Evolutionary conservation across 495 filamentous ascomycete species (phyloP).

Genomic region (Hypoxylon perforatum): DNA sequence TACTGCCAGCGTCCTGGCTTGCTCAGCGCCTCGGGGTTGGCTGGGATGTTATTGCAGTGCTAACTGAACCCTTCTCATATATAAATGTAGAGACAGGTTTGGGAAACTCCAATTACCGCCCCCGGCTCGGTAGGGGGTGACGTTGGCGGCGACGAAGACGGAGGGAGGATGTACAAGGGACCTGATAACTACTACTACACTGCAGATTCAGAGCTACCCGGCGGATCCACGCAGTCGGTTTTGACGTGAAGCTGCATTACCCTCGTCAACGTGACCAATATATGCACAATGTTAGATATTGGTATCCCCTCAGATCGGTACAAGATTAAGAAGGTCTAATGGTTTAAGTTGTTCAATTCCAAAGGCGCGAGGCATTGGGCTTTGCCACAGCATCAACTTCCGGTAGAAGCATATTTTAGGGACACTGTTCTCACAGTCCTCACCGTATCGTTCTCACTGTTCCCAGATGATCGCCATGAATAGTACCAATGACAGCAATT

Average conservation of each 20-base stretch:
- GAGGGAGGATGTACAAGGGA: conserved; percentile 2
- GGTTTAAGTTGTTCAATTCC: not conserved
- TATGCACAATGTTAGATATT: conserved; percentile 15
- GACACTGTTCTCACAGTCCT: too few relatives aligned
- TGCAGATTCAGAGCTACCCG: conserved; percentile 4
- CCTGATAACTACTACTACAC: not conserved
- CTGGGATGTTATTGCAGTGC: not conserved
- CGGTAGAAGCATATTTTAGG: not conserved
- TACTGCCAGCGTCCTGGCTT: conserved; percentile 18
- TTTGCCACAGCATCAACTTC: not conserved
- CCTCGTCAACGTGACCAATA: conserved; percentile 6
- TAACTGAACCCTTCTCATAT: conserved; percentile 1
- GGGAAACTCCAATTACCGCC: conserved; percentile 1
- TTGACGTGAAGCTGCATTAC: conserved; percentile 24
- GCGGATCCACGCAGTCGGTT: conserved; percentile 30
- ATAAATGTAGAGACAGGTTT: not conserved
- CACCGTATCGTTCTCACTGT: too few relatives aligned
- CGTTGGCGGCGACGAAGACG: conserved; percentile 12
- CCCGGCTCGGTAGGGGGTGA: conserved; percentile 14
- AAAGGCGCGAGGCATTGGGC: not conserved
- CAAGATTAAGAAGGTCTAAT: not conserved
- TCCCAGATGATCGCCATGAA: too few relatives aligned
- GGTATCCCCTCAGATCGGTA: not conserved
- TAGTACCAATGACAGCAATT: not conserved
- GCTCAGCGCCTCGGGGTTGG: conserved; percentile 1